Conservation (phyloP, 768 basidiomycete species). For the Psilocybe tampanensis region DNA sequence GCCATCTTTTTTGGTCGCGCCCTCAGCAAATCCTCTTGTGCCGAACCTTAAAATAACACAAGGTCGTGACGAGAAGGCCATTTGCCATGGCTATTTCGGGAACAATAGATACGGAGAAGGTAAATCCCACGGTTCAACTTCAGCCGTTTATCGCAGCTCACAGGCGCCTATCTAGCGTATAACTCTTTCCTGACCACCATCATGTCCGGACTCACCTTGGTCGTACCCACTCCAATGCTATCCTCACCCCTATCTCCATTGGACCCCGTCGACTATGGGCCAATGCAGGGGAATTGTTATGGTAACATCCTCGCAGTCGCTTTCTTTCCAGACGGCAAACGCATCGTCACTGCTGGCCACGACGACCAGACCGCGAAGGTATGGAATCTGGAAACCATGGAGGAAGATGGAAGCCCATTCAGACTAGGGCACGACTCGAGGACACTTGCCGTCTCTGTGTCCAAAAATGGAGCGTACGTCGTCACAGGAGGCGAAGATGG, state of each 20-base stretch:
- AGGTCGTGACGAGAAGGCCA: too few relatives aligned
- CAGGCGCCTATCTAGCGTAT: not conserved
- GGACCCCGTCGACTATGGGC: not conserved
- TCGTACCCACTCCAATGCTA: not conserved
- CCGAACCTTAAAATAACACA: too few relatives aligned
- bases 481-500: slow-evolving; percentile 8
- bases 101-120: not conserved
- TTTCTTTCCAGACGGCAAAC: slow-evolving; percentile 13
- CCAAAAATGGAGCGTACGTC: slow-evolving; percentile 4
- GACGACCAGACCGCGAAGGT: slow-evolving; percentile 2
- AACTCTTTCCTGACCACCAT: not conserved
- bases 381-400: slow-evolving; percentile 4
- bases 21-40: too few relatives aligned
- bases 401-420: slow-evolving; percentile 5
- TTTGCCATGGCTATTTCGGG: too few relatives aligned
- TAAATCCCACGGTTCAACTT: not conserved
- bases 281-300: not conserved
- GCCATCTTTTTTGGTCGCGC: too few relatives aligned
- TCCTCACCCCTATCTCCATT: not conserved
- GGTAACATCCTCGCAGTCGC: not conserved
- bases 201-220: not conserved
- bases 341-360: slow-evolving; percentile 12
- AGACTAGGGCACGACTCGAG: not conserved
- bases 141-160: not conserved
- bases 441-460: slow-evolving; percentile 1